These are phyloP conservation scores for Rutidosis leptorrhynchoides DNA, from an alignment of 129 eudicot species.

Conservation along the genomic window DNA sequence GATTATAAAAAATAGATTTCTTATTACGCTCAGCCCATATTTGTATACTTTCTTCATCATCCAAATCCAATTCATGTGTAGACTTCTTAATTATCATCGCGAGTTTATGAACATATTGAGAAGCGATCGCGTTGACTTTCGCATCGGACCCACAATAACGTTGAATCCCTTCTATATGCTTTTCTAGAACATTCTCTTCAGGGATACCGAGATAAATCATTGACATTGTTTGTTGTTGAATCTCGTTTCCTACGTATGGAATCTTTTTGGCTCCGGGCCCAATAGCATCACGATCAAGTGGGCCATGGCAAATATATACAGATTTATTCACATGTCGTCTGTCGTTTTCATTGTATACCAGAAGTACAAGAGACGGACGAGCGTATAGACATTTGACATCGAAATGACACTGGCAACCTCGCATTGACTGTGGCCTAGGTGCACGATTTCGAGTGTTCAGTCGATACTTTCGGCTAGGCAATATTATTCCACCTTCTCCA, in stretches of 20 bases:
- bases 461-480: conserved; percentile 90
- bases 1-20: conserved; percentile 69
- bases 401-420: conserved; percentile 93
- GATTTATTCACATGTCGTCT: conserved; percentile 86
- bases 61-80: conserved; percentile 91
- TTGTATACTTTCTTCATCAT: conserved; percentile 86
- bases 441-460: conserved; percentile 98
- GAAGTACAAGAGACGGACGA: conserved; percentile 67
- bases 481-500: conserved; percentile 89
- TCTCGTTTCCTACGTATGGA: conserved; percentile 76
- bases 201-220: conserved; percentile 98
- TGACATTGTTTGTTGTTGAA: conserved; percentile 98
- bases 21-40: conserved; percentile 88
- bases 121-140: conserved; percentile 60
- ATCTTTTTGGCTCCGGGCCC: conserved; percentile 93
- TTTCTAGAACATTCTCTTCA: conserved; percentile 81
- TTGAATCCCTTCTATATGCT: conserved; percentile 90
- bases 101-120: conserved; percentile 92
- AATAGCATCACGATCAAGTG: conserved; percentile 92
- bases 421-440: conserved; percentile 96
- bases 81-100: conserved; percentile 89
- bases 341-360: conserved; percentile 72
- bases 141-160: conserved; percentile 80
- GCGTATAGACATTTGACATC: conserved; percentile 84
- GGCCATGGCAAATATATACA: conserved; percentile 91